These are phyloP conservation scores for Trematosphaeria pertusa DNA, from an alignment of 2,329 filamentous ascomycete genomes.

Conservation along the genomic window DNA sequence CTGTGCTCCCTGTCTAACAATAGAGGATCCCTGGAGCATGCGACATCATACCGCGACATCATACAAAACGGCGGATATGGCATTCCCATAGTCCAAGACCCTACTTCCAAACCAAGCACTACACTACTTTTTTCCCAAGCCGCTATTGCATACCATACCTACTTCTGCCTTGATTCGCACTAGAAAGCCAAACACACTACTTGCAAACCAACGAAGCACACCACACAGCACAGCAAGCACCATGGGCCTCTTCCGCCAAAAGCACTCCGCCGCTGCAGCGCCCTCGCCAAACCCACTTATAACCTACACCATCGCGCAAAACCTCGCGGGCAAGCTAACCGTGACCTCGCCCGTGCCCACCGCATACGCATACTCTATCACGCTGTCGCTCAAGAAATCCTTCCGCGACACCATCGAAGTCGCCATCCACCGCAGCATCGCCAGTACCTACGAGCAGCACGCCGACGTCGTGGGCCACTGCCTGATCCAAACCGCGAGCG, in stretches of 20 bases:
- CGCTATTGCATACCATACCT: neutral
- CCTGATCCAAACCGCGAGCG: slow-evolving; percentile 10
- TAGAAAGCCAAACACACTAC: neutral
- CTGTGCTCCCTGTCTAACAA: neutral
- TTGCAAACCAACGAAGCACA: neutral
- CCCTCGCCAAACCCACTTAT: slow-evolving; percentile 11
- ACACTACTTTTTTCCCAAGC: no score
- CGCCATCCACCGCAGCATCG: slow-evolving; percentile 14
- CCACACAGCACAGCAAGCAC: neutral
- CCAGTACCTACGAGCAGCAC: slow-evolving; percentile 8
- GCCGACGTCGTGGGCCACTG: slow-evolving; percentile 14
- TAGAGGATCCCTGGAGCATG: neutral
- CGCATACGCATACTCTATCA: slow-evolving; percentile 17
- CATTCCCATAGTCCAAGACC: no score
- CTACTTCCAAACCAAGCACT: no score
- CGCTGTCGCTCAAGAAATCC: slow-evolving; percentile 5
- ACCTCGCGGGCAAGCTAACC: slow-evolving; percentile 15
- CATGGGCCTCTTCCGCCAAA: slow-evolving; percentile 8
- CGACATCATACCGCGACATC: slow-evolving; percentile 1
- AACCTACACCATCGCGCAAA: slow-evolving; percentile 14
- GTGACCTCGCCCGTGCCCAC: slow-evolving; percentile 7
- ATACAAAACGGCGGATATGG: no score
- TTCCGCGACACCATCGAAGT: slow-evolving; percentile 18
- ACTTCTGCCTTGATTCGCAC: neutral
- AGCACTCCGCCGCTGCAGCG: neutral